These are phyloP conservation scores for Fistulifera solaris DNA, from an alignment of 108 stramenopile species.

Conservation along the genomic window DNA sequence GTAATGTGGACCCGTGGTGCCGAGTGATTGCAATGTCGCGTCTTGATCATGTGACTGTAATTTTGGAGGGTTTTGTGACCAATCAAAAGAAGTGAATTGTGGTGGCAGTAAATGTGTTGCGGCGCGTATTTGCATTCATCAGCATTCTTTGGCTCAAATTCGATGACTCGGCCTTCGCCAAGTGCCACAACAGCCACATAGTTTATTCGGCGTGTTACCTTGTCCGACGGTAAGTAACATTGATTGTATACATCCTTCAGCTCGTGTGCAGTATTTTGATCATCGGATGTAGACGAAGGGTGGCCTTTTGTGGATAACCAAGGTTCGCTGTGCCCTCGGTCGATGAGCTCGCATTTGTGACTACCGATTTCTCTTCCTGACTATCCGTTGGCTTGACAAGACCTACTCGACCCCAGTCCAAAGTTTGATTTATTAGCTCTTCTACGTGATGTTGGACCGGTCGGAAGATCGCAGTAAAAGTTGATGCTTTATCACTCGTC, in stretches of 20 bases:
- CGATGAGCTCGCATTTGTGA: neutral
- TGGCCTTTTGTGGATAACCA: neutral
- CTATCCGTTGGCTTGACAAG: neutral
- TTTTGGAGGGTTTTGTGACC: neutral
- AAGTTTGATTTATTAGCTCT: neutral
- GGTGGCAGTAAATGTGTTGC: neutral
- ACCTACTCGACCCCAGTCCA: neutral
- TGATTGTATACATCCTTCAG: neutral
- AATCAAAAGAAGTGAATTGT: conserved; percentile 1
- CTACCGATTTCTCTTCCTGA: neutral
- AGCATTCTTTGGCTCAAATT: neutral
- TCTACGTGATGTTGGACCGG: neutral
- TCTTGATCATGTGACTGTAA: neutral
- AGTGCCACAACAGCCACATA: neutral
- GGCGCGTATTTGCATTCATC: conserved; percentile 1
- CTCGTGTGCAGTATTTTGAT: no score
- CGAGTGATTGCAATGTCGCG: no score
- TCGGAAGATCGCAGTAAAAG: neutral
- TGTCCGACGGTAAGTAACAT: no score
- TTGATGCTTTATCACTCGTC: neutral
- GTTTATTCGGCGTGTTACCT: neutral
- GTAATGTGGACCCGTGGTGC: no score
- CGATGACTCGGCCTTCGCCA: conserved; percentile 1
- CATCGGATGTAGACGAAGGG: neutral
- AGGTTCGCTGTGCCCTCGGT: neutral